Percentiles rank a stretch among this genome's conserved stretches.
Evolutionary conservation across 306 rosid genomes (phyloP).

Genomic region (Ziziphus jujuba): DNA sequence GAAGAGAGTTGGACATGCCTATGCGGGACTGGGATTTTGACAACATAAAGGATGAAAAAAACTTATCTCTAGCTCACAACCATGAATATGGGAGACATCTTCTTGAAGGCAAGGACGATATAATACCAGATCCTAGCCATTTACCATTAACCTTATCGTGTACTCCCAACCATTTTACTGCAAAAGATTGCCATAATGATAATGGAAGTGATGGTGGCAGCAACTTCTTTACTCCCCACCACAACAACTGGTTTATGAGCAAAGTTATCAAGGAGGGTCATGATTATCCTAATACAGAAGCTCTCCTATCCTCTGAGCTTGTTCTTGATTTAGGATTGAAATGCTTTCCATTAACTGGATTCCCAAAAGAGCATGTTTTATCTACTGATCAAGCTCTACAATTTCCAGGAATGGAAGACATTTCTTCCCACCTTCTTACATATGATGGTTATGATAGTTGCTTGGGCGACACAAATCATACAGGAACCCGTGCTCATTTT

Average conservation of each 20-base stretch:
- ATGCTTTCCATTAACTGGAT: constrained; percentile 32
- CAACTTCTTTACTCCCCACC: constrained; percentile 32
- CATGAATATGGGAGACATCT: constrained; percentile 34
- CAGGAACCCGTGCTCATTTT: constrained; percentile 34
- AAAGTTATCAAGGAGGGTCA: constrained; percentile 28
- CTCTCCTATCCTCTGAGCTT: constrained; percentile 39
- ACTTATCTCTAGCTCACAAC: constrained; percentile 25
- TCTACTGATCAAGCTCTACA: constrained; percentile 34
- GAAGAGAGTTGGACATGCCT: constrained; percentile 9
- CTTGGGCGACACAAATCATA: constrained; percentile 24
- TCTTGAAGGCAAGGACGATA: constrained; percentile 36
- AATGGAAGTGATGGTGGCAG: constrained; percentile 31
- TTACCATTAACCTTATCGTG: constrained; percentile 36
- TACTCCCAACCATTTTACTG: constrained; percentile 28
- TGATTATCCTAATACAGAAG: constrained; percentile 33
- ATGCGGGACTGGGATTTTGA: constrained; percentile 41
- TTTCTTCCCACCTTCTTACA: constrained; percentile 27
- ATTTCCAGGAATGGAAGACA: constrained; percentile 30
- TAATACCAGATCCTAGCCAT: constrained; percentile 31
- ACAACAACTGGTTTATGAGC: constrained; percentile 32
- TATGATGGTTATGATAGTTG: constrained; percentile 26
- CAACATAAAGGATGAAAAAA: constrained; percentile 23
- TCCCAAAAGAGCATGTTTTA: constrained; percentile 29
- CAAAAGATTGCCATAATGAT: constrained; percentile 27
- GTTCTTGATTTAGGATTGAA: constrained; percentile 34